Evolutionary conservation across 2,329 filamentous ascomycete species (phyloP).

Genomic region (Purpureocillium lavendulum): DNA sequence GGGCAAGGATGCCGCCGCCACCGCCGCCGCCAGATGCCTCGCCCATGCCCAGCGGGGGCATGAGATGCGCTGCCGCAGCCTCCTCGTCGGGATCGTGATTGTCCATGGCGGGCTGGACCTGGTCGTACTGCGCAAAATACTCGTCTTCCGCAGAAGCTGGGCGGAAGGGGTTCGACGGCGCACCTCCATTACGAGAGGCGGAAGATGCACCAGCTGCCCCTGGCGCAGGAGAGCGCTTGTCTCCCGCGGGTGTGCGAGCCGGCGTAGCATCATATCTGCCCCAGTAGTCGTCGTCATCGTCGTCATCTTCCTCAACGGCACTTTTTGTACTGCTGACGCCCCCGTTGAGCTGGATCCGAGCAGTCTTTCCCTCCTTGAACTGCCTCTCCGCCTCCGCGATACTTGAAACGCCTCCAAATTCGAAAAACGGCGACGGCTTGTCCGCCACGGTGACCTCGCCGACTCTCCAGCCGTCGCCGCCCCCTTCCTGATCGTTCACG

Average conservation of each 20-base stretch:
- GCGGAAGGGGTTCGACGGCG: conserved; percentile 10
- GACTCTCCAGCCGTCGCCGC: conserved; percentile 60
- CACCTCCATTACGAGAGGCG: conserved; percentile 6
- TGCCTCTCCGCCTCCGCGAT: conserved; percentile 54
- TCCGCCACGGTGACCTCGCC: conserved; percentile 59
- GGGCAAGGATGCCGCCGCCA: conserved; percentile 20
- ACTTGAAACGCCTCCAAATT: conserved; percentile 40
- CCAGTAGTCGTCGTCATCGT: conserved; percentile 75
- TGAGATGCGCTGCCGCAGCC: conserved; percentile 19
- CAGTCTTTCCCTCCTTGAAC: conserved; percentile 28
- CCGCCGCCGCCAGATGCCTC: conserved; percentile 1
- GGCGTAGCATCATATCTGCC: conserved; percentile 68
- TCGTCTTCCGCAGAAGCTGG: conserved; percentile 47
- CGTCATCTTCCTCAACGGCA: conserved; percentile 33
- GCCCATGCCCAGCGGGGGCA: conserved; percentile 23
- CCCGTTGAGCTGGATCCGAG: conserved; percentile 8
- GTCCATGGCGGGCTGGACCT: conserved; percentile 74
- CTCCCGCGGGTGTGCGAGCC: conserved; percentile 47
- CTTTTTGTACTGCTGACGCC: conserved; percentile 3
- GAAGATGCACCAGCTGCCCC: conserved; percentile 15
- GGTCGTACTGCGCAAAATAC: conserved; percentile 70
- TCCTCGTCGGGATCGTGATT: conserved; percentile 73
- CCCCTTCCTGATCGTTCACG: conserved; percentile 52
- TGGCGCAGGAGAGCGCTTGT: conserved; percentile 56
- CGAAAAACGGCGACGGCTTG: conserved; percentile 44